These are phyloP conservation scores for Lentinula sp. DNA, from an alignment of 768 basidiomycete species.

Conservation along the genomic window DNA sequence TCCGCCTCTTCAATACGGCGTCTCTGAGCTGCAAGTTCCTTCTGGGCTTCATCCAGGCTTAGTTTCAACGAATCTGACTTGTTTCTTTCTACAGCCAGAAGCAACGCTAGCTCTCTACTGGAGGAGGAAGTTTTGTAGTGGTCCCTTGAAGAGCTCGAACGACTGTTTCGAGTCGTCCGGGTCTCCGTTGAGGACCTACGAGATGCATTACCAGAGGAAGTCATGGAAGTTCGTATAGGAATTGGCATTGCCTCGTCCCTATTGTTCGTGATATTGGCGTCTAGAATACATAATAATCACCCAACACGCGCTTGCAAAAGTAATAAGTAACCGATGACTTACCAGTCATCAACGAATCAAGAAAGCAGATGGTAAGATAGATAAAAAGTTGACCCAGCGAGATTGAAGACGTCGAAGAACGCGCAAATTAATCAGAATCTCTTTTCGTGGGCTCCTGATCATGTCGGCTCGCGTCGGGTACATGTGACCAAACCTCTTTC, in stretches of 20 bases:
- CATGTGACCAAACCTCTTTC: background rate
- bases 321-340: background rate
- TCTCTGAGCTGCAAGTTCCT: constrained; percentile 36
- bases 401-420: background rate
- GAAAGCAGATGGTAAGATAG: background rate
- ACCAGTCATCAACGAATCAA: background rate
- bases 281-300: background rate
- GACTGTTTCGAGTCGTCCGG: background rate
- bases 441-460: background rate
- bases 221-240: constrained; percentile 3
- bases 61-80: constrained; percentile 27
- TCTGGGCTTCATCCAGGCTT: constrained; percentile 26
- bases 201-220: background rate
- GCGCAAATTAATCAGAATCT: background rate
- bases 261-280: background rate
- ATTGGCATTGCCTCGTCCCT: background rate
- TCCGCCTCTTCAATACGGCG: constrained; percentile 40
- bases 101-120: constrained; percentile 33
- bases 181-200: constrained; percentile 2
- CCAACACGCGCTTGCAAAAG: background rate
- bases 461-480: background rate
- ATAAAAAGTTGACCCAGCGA: background rate
- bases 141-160: constrained; percentile 46
- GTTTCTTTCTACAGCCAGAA: constrained; percentile 34
- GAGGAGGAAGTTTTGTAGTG: constrained; percentile 16